These are phyloP conservation scores for Leccinellum albellum DNA, from an alignment of 768 basidiomycete species.

Conservation along the genomic window DNA sequence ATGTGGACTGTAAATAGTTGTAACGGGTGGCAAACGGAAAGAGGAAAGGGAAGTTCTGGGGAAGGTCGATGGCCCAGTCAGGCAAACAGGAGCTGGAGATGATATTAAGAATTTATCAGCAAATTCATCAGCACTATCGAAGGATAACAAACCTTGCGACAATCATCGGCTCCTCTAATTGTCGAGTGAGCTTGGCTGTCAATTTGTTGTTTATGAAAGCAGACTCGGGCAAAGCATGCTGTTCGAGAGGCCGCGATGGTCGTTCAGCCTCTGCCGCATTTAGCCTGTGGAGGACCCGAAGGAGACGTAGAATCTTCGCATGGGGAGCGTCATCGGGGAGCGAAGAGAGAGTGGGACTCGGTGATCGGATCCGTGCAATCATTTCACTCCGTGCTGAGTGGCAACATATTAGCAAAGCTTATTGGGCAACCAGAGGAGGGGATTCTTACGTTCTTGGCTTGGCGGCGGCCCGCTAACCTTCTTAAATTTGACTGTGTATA, in stretches of 20 bases:
- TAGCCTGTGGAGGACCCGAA: slow-evolving; percentile 82
- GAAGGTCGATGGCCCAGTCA: slow-evolving; percentile 95
- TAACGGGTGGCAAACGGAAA: slow-evolving; percentile 99
- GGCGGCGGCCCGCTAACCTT: slow-evolving; percentile 84
- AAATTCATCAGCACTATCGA: background rate
- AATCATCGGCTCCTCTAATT: slow-evolving; percentile 98
- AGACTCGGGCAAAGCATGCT: slow-evolving; percentile 65
- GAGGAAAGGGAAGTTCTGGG: slow-evolving; percentile 95
- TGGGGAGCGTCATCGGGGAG: slow-evolving; percentile 82
- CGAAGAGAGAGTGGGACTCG: slow-evolving; percentile 67
- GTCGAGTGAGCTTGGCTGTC: slow-evolving; percentile 94
- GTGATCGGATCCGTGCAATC: slow-evolving; percentile 53
- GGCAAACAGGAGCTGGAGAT: slow-evolving; percentile 81
- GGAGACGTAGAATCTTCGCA: slow-evolving; percentile 84
- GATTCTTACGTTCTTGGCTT: slow-evolving; percentile 51
- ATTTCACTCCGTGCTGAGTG: slow-evolving; percentile 33
- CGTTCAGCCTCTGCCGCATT: slow-evolving; percentile 72
- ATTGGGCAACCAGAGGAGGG: background rate
- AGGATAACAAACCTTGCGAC: slow-evolving; percentile 74
- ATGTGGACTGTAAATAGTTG: slow-evolving; percentile 94
- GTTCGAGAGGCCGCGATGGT: slow-evolving; percentile 43
- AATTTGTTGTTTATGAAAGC: slow-evolving; percentile 97
- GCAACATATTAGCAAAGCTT: slow-evolving; percentile 16
- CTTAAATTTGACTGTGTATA: slow-evolving; percentile 90
- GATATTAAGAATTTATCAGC: slow-evolving; percentile 4